Evolutionary conservation across 768 basidiomycete species (phyloP), one percentile per base, ranked within the genome.

Genomic region (Phlebiopsis flavidoalba): DNA sequence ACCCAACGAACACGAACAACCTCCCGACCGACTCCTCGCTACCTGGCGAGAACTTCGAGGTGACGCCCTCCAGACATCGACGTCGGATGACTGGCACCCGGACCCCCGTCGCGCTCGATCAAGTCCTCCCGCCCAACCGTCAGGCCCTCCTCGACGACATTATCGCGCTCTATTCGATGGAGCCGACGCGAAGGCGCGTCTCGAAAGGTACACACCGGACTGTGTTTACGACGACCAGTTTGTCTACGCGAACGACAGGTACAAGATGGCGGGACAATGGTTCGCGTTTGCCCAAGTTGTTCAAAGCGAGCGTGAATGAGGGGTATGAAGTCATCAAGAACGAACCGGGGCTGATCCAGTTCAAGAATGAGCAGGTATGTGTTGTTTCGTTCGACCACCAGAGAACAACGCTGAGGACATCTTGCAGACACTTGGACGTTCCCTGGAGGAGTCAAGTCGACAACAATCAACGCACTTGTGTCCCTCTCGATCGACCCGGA

Each of bases 401-500:
- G 53, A 40, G 7, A 6, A 26, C 3, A 11, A 17, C 26, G n/a
- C 48, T 12, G 26, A 14, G n/a, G n/a, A n/a, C 21, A 24, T 47
- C 17, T 4, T 36, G 12, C 46, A 75, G 75, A 69, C n/a, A n/a
- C 73, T 19, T 76, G 76, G 76, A 74, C 72, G 7, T 77, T 77
- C 69, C 73, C 72, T 45, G 66, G 72, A 19, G 71, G 75, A 26
- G 66, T 74, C 31, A 77, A 77, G 62, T 66, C 69, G 15, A 69
- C 72, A 8, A 77, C 75, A 7, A 76, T 79, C 65, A 77, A 76
- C 64, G 77, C 74, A n/a, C 67, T 77, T 33, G 76, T 76, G 46
- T 72, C 70, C 8, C 65, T 77, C 55, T 73, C 72, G 8, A 72
- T 77, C 35, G 77, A 78, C 53, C 76, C 75, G 1, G 72, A 64